Percentiles rank a stretch among this genome's conserved stretches.
phyloP scores from a whole-genome alignment of 2,329 filamentous ascomycete species.

The Cercospora janseana region DNA sequence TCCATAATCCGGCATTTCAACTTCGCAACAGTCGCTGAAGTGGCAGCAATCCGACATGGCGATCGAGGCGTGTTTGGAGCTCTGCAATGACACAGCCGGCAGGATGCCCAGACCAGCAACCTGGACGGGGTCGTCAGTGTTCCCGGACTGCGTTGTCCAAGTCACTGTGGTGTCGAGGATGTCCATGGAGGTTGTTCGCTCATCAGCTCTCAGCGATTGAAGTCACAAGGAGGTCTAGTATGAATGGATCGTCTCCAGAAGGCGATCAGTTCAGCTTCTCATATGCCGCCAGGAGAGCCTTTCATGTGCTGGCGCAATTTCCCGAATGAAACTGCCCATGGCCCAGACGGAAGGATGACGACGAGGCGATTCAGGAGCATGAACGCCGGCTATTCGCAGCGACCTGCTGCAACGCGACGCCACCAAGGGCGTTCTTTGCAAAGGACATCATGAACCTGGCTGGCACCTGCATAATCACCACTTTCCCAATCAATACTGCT shows the following conservation, averaged over 20 bases:
- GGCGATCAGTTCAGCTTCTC: not conserved
- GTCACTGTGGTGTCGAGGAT: conserved; percentile 16
- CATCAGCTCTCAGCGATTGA: not conserved
- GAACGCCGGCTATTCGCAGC: conserved; percentile 2
- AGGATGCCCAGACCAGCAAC: conserved; percentile 18
- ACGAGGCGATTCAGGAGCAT: conserved; percentile 1
- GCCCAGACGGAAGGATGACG: not conserved
- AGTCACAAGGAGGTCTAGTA: not conserved
- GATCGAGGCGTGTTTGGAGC: conserved; percentile 15
- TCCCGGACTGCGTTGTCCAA: conserved; percentile 12
- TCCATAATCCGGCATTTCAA: conserved; percentile 2
- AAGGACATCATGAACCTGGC: not conserved
- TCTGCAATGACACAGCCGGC: conserved; percentile 13
- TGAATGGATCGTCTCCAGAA: not conserved
- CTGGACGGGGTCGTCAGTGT: conserved; percentile 15
- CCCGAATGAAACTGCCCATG: conserved; percentile 7
- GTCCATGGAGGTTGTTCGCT: conserved; percentile 9
- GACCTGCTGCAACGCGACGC: not conserved
- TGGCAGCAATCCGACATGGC: conserved; percentile 19
- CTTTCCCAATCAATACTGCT: conserved; percentile 1
- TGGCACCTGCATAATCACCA: not conserved
- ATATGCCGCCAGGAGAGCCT: not conserved
- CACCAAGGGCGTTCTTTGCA: not conserved
- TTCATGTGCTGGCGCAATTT: conserved; percentile 11
- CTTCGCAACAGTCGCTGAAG: conserved; percentile 13